Evolutionary conservation across 2,329 filamentous ascomycete genomes (phyloP).

Genomic region (Fusarium duplospermum): DNA sequence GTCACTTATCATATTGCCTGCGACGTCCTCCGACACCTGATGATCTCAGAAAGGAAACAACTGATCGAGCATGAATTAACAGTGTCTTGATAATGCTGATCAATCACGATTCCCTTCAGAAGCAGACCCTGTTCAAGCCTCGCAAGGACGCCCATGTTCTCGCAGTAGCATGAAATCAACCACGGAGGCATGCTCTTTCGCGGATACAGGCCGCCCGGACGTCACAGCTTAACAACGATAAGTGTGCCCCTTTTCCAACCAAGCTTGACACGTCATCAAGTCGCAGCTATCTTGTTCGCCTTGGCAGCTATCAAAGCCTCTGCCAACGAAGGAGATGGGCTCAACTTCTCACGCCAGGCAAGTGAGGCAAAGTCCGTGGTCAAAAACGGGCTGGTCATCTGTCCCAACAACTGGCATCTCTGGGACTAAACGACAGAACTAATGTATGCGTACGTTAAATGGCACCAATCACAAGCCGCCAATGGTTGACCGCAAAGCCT

Average conservation of each 20-base stretch:
- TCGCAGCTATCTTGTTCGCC: background rate
- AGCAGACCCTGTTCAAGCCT: background rate
- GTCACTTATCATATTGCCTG: background rate
- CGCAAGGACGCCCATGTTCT: background rate
- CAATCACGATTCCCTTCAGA: background rate
- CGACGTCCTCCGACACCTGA: background rate
- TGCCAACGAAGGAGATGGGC: background rate
- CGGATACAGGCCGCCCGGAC: background rate
- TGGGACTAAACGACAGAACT: background rate
- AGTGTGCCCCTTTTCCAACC: background rate
- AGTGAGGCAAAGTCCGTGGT: background rate
- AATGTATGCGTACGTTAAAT: conserved; percentile 3
- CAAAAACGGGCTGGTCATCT: background rate
- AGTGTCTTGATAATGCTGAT: background rate
- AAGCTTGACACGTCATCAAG: background rate
- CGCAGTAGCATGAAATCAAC: background rate
- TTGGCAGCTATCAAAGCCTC: background rate
- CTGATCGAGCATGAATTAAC: background rate
- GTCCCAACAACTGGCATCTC: conserved; percentile 11
- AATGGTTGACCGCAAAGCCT: background rate
- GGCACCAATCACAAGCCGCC: conserved; percentile 22
- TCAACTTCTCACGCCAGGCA: background rate
- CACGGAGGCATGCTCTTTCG: background rate
- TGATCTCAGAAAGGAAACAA: background rate
- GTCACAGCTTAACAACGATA: background rate